These are phyloP conservation scores for Darksidea phi DNA, from an alignment of 495 filamentous ascomycete species.

Conservation along the genomic window DNA sequence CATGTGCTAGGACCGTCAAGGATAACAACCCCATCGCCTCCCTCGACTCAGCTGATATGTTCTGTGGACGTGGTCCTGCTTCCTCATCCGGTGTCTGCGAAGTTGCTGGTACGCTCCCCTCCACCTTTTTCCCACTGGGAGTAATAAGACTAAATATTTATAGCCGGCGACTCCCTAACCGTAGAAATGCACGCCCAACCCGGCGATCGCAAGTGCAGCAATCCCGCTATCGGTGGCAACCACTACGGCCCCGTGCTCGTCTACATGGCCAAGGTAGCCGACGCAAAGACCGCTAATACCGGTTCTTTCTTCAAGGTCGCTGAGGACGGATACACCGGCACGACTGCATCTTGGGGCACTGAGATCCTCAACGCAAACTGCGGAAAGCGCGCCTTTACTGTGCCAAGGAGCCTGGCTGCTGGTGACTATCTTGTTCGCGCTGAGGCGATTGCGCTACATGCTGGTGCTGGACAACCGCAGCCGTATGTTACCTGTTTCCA, in stretches of 20 bases:
- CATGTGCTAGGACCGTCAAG: conserved; percentile 23
- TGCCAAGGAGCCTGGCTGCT: conserved; percentile 32
- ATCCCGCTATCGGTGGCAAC: conserved; percentile 52
- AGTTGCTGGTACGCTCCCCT: conserved; percentile 22
- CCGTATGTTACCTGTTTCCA: conserved; percentile 32
- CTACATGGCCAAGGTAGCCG: conserved; percentile 55
- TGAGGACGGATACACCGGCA: conserved; percentile 34
- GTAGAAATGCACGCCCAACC: conserved; percentile 56
- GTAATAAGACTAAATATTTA: conserved; percentile 7
- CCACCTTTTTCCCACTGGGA: neutral
- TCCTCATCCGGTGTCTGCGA: conserved; percentile 21
- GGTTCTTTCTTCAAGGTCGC: conserved; percentile 41
- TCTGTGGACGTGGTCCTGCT: conserved; percentile 20
- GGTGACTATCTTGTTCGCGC: conserved; percentile 37
- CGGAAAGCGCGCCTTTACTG: conserved; percentile 33
- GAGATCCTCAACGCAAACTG: conserved; percentile 41
- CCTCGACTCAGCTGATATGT: conserved; percentile 27
- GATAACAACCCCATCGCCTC: conserved; percentile 33
- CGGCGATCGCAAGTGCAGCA: conserved; percentile 47
- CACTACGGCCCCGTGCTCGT: conserved; percentile 55
- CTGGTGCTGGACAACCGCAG: conserved; percentile 32
- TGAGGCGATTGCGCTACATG: conserved; percentile 37
- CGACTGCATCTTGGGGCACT: conserved; percentile 35
- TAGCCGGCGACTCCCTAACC: conserved; percentile 48
- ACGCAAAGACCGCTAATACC: conserved; percentile 48